These are phyloP conservation scores for Neurospora sp. DNA, from an alignment of 495 filamentous ascomycete species.

Conservation along the genomic window DNA sequence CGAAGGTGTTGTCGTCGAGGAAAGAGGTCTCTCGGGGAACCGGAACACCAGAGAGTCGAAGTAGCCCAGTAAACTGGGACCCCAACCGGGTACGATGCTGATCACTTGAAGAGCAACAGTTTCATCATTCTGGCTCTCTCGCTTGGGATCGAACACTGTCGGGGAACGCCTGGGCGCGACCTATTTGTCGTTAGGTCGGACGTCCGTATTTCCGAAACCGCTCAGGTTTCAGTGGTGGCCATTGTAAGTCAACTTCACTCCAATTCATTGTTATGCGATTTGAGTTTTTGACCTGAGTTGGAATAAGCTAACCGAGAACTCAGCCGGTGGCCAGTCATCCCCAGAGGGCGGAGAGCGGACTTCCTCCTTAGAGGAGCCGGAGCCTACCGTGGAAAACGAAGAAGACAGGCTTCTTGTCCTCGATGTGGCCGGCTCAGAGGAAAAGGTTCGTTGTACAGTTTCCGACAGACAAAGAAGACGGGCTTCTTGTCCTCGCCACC, in stretches of 20 bases:
- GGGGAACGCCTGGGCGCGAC: neutral
- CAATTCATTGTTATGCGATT: too few relatives aligned
- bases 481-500: constrained; percentile 64
- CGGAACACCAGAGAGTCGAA: too few relatives aligned
- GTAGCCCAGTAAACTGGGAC: too few relatives aligned
- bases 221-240: too few relatives aligned
- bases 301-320: too few relatives aligned
- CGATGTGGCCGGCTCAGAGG: too few relatives aligned
- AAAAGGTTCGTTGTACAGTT: too few relatives aligned
- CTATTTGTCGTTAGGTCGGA: neutral
- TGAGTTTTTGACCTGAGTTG: too few relatives aligned
- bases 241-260: too few relatives aligned
- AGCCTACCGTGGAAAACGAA: constrained; percentile 96
- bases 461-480: constrained; percentile 69
- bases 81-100: constrained; percentile 30
- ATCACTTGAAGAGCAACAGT: constrained; percentile 3
- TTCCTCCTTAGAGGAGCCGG: constrained; percentile 45
- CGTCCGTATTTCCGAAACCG: neutral
- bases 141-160: constrained; percentile 19
- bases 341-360: neutral
- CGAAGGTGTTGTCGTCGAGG: neutral
- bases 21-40: too few relatives aligned
- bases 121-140: constrained; percentile 10
- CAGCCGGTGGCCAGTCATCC: neutral
- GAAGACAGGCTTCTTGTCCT: constrained; percentile 59